Percentiles rank a stretch among this genome's conserved stretches.
Conservation (phyloP, 2,329 filamentous ascomycete species). For the Geosmithia flava region DNA sequence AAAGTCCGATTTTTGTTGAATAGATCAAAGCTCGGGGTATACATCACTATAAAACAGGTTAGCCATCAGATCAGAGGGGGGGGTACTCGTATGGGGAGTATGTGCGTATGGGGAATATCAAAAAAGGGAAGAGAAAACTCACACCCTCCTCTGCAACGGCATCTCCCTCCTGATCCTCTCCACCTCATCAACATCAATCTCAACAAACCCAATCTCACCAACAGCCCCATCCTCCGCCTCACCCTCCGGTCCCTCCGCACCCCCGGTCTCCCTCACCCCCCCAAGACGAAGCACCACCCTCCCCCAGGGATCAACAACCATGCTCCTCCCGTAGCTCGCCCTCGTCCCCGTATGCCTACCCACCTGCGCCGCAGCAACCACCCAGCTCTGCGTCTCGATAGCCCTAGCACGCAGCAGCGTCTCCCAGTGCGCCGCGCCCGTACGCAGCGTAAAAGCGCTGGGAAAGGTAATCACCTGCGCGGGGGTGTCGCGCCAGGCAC, state of each 20-base stretch:
- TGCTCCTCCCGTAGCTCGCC: slow-evolving; percentile 72
- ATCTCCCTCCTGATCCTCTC: slow-evolving; percentile 36
- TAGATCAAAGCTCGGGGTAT: slow-evolving; percentile 1
- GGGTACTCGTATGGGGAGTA: too few relatives aligned
- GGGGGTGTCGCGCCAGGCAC: slow-evolving; percentile 16
- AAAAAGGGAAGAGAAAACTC: slow-evolving; percentile 12
- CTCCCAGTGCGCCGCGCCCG: slow-evolving; percentile 80
- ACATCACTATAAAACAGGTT: slow-evolving; percentile 1
- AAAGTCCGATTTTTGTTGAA: too few relatives aligned
- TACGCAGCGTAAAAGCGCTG: slow-evolving; percentile 80
- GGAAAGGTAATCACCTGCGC: slow-evolving; percentile 78
- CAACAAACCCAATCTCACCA: slow-evolving; percentile 39
- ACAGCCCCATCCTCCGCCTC: slow-evolving; percentile 25
- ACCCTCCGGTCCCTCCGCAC: slow-evolving; percentile 10
- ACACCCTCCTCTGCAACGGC: slow-evolving; percentile 39
- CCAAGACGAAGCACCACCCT: slow-evolving; percentile 54
- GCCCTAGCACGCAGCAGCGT: slow-evolving; percentile 65
- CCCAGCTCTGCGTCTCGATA: slow-evolving; percentile 80
- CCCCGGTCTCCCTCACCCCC: slow-evolving; percentile 30
- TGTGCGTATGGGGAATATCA: too few relatives aligned
- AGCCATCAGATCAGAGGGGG: background rate
- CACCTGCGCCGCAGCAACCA: slow-evolving; percentile 72
- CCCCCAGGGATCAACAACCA: slow-evolving; percentile 84
- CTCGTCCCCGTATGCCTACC: slow-evolving; percentile 63
- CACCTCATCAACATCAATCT: slow-evolving; percentile 36